phyloP scores from a whole-genome alignment of 1,284 basidiomycete genomes.

The Cystobasidium slooffiae region DNA sequence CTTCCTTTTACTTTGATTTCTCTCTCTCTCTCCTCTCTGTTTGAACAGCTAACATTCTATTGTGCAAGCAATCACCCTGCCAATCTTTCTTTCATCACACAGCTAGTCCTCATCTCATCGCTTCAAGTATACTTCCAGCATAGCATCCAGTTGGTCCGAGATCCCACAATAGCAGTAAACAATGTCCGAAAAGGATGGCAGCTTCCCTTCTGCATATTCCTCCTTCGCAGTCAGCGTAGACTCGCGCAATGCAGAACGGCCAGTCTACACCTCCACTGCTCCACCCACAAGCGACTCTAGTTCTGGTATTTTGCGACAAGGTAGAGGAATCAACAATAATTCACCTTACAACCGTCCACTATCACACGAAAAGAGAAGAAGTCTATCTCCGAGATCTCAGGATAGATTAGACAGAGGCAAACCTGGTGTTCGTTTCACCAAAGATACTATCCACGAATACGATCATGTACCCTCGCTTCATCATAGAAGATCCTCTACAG shows the following conservation, averaged over 20 bases:
- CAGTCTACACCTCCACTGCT: slow-evolving; percentile 3
- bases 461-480: neutral
- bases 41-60: no score
- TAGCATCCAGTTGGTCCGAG: no score
- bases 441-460: slow-evolving; percentile 1
- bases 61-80: no score
- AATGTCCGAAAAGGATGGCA: slow-evolving; percentile 6
- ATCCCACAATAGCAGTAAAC: no score
- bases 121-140: no score
- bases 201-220: slow-evolving; percentile 30
- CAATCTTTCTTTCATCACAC: no score
- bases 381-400: slow-evolving; percentile 15
- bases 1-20: no score
- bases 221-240: slow-evolving; percentile 36
- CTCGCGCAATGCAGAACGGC: slow-evolving; percentile 18
- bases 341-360: neutral
- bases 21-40: no score
- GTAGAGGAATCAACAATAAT: neutral
- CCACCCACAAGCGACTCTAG: neutral
- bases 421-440: slow-evolving; percentile 32
- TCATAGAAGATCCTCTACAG: slow-evolving; percentile 38
- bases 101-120: no score
- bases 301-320: slow-evolving; percentile 22
- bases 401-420: slow-evolving; percentile 12
- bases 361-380: slow-evolving; percentile 14